These are phyloP conservation scores for Furcasterigmium furcatum DNA, from an alignment of 2,329 filamentous ascomycete genomes.

Conservation along the genomic window DNA sequence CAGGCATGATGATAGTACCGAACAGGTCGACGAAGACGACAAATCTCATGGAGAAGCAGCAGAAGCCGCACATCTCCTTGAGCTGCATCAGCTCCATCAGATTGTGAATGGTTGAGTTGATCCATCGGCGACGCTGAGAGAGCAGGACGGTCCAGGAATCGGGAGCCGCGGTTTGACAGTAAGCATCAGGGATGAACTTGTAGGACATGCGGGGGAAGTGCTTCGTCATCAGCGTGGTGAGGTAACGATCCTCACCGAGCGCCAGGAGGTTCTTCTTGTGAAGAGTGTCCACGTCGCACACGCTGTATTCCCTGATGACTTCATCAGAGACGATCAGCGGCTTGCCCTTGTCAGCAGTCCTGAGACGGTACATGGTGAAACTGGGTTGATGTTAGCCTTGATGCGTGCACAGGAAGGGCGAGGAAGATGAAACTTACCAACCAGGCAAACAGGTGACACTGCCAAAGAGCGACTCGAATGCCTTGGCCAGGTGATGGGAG, in stretches of 20 bases:
- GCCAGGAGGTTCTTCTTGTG: conserved; percentile 96
- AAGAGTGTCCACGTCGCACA: conserved; percentile 87
- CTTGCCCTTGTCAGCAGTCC: conserved; percentile 90
- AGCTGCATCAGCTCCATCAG: conserved; percentile 85
- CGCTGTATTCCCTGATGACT: conserved; percentile 83
- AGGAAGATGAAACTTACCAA: conserved; percentile 68
- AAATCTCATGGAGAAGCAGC: conserved; percentile 97
- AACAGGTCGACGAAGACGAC: conserved; percentile 92
- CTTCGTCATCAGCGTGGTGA: conserved; percentile 98
- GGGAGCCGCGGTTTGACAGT: conserved; percentile 88
- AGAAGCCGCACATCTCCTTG: conserved; percentile 96
- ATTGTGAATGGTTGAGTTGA: conserved; percentile 98
- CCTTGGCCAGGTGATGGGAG: conserved; percentile 93
- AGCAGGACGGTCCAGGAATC: conserved; percentile 92
- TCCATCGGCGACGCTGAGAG: conserved; percentile 98
- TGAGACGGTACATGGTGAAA: conserved; percentile 98
- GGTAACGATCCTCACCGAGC: conserved; percentile 92
- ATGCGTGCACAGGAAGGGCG: background rate
- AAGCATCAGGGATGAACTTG: conserved; percentile 93
- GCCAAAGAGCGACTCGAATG: conserved; percentile 96
- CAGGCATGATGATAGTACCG: conserved; percentile 87
- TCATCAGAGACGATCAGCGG: conserved; percentile 90
- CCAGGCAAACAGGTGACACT: conserved; percentile 98
- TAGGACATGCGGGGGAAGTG: conserved; percentile 94
- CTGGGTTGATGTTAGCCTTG: conserved; percentile 45